phyloP scores from a whole-genome alignment of 2,329 filamentous ascomycete genomes.

The Botryosphaeria dothidea region DNA sequence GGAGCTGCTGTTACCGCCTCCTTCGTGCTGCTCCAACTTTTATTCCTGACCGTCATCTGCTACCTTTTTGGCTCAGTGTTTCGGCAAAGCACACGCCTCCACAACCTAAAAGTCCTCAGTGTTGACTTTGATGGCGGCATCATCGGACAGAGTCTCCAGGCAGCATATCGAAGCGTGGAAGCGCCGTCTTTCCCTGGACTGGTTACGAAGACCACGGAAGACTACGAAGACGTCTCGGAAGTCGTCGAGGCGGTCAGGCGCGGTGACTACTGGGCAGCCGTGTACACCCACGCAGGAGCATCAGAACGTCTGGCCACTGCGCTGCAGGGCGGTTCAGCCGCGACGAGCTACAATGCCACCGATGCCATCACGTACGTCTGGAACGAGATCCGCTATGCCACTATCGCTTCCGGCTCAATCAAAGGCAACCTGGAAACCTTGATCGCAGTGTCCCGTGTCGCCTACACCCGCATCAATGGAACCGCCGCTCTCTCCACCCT shows the following conservation, averaged over 20 bases:
- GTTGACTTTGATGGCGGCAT: slow-evolving; percentile 43
- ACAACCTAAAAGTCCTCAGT: slow-evolving; percentile 38
- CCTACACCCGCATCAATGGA: slow-evolving; percentile 38
- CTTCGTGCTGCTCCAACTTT: slow-evolving; percentile 30
- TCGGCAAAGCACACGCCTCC: slow-evolving; percentile 32
- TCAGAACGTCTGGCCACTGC: slow-evolving; percentile 39
- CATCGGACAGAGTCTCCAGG: slow-evolving; percentile 35
- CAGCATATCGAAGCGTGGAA: slow-evolving; percentile 33
- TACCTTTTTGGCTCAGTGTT: slow-evolving; percentile 43
- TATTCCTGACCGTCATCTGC: slow-evolving; percentile 39
- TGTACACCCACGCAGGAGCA: slow-evolving; percentile 34
- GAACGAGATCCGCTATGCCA: slow-evolving; percentile 49
- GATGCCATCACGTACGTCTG: slow-evolving; percentile 44
- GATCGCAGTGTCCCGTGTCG: slow-evolving; percentile 29
- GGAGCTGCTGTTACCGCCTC: not conserved
- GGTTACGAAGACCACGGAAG: slow-evolving; percentile 25
- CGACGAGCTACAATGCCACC: slow-evolving; percentile 34
- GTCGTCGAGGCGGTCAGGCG: slow-evolving; percentile 38
- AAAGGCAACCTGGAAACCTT: slow-evolving; percentile 35
- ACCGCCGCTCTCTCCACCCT: slow-evolving; percentile 28
- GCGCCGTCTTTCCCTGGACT: slow-evolving; percentile 34
- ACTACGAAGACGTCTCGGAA: slow-evolving; percentile 30
- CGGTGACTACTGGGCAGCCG: slow-evolving; percentile 34
- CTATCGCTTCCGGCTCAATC: slow-evolving; percentile 38
- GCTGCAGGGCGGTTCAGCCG: slow-evolving; percentile 33